phyloP scores from a whole-genome alignment of 768 basidiomycete genomes.

The Mycena albidolilacea region DNA sequence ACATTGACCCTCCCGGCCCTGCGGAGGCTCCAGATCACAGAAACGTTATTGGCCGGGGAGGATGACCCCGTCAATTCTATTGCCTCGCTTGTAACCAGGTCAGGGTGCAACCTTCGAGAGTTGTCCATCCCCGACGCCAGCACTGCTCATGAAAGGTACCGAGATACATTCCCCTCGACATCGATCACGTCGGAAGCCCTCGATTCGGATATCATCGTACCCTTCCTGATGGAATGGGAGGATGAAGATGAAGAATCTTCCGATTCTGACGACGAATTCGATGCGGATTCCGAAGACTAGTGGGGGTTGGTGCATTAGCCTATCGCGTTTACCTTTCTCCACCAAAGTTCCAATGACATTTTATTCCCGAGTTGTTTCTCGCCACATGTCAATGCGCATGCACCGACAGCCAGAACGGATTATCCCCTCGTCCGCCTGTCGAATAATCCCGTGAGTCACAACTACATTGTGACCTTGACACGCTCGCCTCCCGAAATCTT shows the following conservation, averaged over 20 bases:
- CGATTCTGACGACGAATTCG: no score
- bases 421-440: slow-evolving; percentile 30
- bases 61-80: background rate
- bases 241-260: no score
- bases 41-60: background rate
- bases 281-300: no score
- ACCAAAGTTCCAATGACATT: no score
- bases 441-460: slow-evolving; percentile 21
- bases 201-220: no score
- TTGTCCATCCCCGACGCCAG: background rate
- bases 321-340: no score
- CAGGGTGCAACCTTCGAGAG: background rate
- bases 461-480: background rate
- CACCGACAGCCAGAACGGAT: slow-evolving; percentile 21
- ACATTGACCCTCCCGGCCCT: background rate
- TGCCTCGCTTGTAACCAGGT: background rate
- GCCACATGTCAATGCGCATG: no score
- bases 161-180: background rate
- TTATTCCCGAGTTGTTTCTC: no score
- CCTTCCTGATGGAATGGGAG: background rate
- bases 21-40: background rate
- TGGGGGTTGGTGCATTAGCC: no score
- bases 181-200: background rate
- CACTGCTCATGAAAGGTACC: background rate
- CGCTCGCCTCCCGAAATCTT: background rate